Conservation (phyloP, 345 rosid genomes). For the Aurinia saxatilis region DNA sequence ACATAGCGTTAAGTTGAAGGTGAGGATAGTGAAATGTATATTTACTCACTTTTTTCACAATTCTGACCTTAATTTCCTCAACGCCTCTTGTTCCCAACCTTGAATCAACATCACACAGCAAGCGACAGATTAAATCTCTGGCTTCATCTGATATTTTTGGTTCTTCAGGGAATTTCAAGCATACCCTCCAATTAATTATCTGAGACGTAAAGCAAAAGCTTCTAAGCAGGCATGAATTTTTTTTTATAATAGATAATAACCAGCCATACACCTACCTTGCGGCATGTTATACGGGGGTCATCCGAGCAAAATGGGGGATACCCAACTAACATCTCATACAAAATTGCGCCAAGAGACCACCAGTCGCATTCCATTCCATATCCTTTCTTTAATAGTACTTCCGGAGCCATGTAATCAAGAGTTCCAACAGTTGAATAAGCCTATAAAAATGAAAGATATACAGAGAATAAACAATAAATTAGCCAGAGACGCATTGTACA, state of each 20-base stretch:
- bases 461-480: neutral
- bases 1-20: neutral
- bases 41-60: neutral
- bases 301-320: slow-evolving; percentile 98
- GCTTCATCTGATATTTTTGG: slow-evolving; percentile 82
- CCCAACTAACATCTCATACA: slow-evolving; percentile 96
- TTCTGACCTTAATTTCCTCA: slow-evolving; percentile 81
- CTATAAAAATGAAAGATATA: slow-evolving; percentile 32
- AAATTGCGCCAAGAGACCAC: slow-evolving; percentile 99
- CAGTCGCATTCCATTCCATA: slow-evolving; percentile 98
- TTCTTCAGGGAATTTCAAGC: slow-evolving; percentile 93
- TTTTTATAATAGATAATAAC: slow-evolving; percentile 1
- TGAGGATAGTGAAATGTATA: neutral
- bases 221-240: slow-evolving; percentile 18
- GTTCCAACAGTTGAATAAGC: slow-evolving; percentile 99
- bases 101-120: slow-evolving; percentile 90
- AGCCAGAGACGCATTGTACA: neutral
- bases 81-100: slow-evolving; percentile 86
- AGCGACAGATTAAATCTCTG: slow-evolving; percentile 72
- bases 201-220: slow-evolving; percentile 28
- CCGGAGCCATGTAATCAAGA: slow-evolving; percentile 99
- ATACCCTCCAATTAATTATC: slow-evolving; percentile 92
- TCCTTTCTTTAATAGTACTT: slow-evolving; percentile 89
- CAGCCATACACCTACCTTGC: slow-evolving; percentile 55
- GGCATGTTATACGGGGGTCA: slow-evolving; percentile 90